phyloP scores from a whole-genome alignment of 495 filamentous ascomycete species.

The Penicillium steckii region DNA sequence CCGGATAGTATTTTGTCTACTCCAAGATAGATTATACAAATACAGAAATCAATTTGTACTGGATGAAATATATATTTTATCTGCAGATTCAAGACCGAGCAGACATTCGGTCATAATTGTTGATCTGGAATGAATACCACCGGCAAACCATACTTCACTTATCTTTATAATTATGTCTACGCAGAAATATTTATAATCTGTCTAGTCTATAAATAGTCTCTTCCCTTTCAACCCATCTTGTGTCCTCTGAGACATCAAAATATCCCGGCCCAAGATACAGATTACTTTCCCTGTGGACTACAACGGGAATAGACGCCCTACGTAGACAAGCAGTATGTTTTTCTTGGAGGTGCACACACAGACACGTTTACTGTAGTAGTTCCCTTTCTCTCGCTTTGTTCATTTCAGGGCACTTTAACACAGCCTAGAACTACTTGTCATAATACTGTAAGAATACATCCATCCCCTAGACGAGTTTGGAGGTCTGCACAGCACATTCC shows the following conservation, averaged over 20 bases:
- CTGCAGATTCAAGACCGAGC: conserved; percentile 24
- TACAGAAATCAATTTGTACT: conserved; percentile 32
- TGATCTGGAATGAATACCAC: conserved; percentile 28
- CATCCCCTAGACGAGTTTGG: neutral
- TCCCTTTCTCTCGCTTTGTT: no score
- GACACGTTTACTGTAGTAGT: no score
- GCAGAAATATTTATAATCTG: conserved; percentile 24
- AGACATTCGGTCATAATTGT: conserved; percentile 12
- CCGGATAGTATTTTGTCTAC: conserved; percentile 29
- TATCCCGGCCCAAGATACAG: conserved; percentile 22
- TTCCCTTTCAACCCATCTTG: conserved; percentile 34
- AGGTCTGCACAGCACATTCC: neutral
- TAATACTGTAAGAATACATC: neutral
- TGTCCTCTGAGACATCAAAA: conserved; percentile 24
- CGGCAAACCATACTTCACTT: conserved; percentile 33
- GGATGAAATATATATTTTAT: conserved; percentile 31
- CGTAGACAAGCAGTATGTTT: no score
- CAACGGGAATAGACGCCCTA: no score
- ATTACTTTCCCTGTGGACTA: conserved; percentile 18
- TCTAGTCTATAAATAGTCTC: conserved; percentile 25
- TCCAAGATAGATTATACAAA: conserved; percentile 29
- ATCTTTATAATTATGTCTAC: conserved; percentile 29
- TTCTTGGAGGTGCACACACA: no score
- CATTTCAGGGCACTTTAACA: no score
- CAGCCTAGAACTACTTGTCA: neutral